Base-by-base conservation (phyloP, 2,329 filamentous ascomycete genomes). In the Orbilia oligospora region DNA sequence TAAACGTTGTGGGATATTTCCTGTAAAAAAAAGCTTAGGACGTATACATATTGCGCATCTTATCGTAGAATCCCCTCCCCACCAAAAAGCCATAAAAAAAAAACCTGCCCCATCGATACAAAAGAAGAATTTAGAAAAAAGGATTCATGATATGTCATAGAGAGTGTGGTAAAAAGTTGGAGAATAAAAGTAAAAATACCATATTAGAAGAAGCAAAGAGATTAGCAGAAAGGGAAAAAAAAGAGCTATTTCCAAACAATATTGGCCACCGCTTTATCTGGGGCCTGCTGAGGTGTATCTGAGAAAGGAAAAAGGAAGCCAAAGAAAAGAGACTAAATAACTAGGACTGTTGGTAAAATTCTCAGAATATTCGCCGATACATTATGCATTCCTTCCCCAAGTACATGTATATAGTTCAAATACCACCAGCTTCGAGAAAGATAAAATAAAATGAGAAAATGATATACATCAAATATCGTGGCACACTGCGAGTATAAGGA, bases 311-410 rank as follows among this genome's bases (percentile, higher is more conserved):
- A 48, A 22, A 20, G 10, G 44, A 12, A 69, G 2, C 1, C 49
- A 58, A 66, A 12, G 8, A 41, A n/a, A 69, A 64, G 38, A 66
- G 41, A 46, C 22, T 44, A 18, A 16, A 58, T 18, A 36, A 46
- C 24, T 41, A 49, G 41, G 3, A 22, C 75, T 48, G 44, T 16
- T 55, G 70, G 80, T 81, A 80, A 79, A 79, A 76, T 61, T 82
- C 82, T 82, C 83, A 83, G 82, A 82, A 83, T 83, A 80, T 71
- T 64, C 73, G 80, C 72, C 79, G 73, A 70, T 69, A 79, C 70
- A 75, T 66, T 76, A 73, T 73, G 70, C 71, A 79, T 70, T 75
- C 76, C 70, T 70, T 75, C 76, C 70, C 76, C 76, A 36, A 41
- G 14, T 70, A 79, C 61, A 79, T 78, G 69, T 73, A 68, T 71